Evolutionary conservation across 2,329 filamentous ascomycete genomes (phyloP), one percentile per base, ranked within the genome.

Genomic region (Fusarium cyanostomum): DNA sequence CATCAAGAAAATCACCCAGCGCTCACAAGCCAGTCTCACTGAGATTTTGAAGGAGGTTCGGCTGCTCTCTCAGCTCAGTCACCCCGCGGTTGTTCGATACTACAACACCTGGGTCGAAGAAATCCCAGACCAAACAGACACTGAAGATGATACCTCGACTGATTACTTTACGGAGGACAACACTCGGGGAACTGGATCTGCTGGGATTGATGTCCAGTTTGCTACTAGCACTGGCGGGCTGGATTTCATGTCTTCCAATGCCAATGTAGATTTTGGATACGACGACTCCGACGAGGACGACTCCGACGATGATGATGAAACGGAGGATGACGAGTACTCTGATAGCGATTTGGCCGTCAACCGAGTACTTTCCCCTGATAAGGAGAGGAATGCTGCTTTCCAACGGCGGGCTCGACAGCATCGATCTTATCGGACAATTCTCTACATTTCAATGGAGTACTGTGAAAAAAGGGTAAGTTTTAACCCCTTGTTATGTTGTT

Each of bases 371-470:
- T 77, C 73, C n/a, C 71, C 73, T 1, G 68, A 71, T 12, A 74
- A 71, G 45, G 74, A 75, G 18, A 72, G 72, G 31, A 69, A 72
- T 9, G 64, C 60, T 15, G 68, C 68, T 11, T 54, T 74, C 16
- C 64, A 71, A 37, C 71, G 74, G 11, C 66, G 78, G 54, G 63
- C 74, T 59, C 59, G 80, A 41, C 77, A 78, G 37, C 81, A 84
- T 52, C 81, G 84, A 38, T 78, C 86, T 5, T 84, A 86, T 59
- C 86, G 86, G 49, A 94, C 90, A 0, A 89, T 94, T 7, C 83
- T 99, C 37, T 99, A 97, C 74, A 98, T 99, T 53, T 95, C 96
- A 59, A 99, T 99, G 95, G 95, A 99, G 74, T 96, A 97, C 68
- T 99, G 95, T 72, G 94, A 98, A 74, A 95, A 94, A 73, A 87